phyloP scores from a whole-genome alignment of 2,329 filamentous ascomycete species.

The Colletotrichum sp. region DNA sequence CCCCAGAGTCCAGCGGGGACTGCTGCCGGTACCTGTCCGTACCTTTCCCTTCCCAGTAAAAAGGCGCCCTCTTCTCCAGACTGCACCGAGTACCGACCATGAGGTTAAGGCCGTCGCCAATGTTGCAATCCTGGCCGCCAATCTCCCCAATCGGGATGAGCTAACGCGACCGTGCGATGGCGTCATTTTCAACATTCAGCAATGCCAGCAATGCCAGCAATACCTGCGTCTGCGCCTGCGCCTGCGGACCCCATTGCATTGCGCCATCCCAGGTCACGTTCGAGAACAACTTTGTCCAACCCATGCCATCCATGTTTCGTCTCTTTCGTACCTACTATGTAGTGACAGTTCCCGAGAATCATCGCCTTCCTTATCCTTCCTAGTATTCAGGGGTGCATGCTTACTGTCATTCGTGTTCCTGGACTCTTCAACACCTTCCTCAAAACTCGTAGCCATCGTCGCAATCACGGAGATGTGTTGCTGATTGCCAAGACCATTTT shows the following conservation, averaged over 20 bases:
- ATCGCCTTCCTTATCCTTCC: not conserved
- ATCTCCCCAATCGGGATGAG: constrained; percentile 20
- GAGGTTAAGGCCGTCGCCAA: constrained; percentile 17
- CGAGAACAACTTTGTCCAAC: not conserved
- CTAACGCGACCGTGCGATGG: constrained; percentile 19
- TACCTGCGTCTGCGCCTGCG: not conserved
- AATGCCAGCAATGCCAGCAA: not conserved
- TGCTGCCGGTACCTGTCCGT: constrained; percentile 1
- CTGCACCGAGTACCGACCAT: constrained; percentile 11
- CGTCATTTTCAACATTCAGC: constrained; percentile 4
- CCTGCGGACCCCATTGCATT: not conserved
- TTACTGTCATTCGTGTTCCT: not conserved
- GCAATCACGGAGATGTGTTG: not conserved
- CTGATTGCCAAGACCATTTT: not conserved
- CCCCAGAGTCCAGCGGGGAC: not conserved
- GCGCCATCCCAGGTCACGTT: not conserved
- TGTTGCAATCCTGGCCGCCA: constrained; percentile 19
- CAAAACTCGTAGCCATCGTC: not conserved
- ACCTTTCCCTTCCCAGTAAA: not conserved
- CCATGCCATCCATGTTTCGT: not conserved
- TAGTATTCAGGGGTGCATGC: not conserved
- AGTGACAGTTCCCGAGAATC: not conserved
- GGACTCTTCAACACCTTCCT: not conserved
- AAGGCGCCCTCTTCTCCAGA: not conserved
- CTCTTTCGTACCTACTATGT: not conserved